These are phyloP conservation scores for Zymoseptoria brevis DNA, from an alignment of 2,329 filamentous ascomycete genomes.

Conservation along the genomic window DNA sequence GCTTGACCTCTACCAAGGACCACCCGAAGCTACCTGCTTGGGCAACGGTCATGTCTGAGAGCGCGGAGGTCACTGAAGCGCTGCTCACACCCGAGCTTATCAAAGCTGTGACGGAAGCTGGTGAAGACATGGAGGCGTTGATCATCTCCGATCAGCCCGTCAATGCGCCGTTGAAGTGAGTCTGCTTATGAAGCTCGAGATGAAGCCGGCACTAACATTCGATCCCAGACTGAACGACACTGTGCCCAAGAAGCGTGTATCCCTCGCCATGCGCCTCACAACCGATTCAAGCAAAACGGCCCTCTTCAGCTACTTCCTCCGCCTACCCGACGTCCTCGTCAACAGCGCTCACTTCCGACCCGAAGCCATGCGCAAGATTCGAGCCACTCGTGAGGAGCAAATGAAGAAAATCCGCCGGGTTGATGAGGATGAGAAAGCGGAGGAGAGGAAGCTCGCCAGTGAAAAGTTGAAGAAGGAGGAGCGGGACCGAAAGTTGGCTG, in stretches of 20 bases:
- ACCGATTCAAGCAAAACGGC: constrained; percentile 58
- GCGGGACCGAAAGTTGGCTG: constrained; percentile 61
- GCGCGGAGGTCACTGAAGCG: constrained; percentile 82
- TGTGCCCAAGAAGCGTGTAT: constrained; percentile 74
- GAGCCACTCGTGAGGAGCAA: constrained; percentile 69
- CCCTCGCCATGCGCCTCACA: constrained; percentile 61
- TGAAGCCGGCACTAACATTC: constrained; percentile 2
- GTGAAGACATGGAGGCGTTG: constrained; percentile 75
- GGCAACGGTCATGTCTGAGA: constrained; percentile 94
- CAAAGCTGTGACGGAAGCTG: constrained; percentile 68
- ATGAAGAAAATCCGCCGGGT: constrained; percentile 70
- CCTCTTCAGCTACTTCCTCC: constrained; percentile 69
- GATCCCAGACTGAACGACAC: constrained; percentile 68
- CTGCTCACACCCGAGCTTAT: constrained; percentile 83
- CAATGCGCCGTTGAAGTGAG: constrained; percentile 78
- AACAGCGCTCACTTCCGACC: constrained; percentile 74
- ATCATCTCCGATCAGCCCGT: constrained; percentile 83
- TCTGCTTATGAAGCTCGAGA: constrained; percentile 8
- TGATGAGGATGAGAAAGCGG: constrained; percentile 62
- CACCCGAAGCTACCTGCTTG: constrained; percentile 80
- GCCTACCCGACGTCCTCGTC: constrained; percentile 75
- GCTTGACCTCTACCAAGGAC: constrained; percentile 88
- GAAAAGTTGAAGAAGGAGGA: constrained; percentile 72
- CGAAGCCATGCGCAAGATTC: constrained; percentile 78
- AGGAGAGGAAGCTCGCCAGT: constrained; percentile 47